Evolutionary conservation across 257 asterid species (phyloP), one percentile per base, ranked within the genome.

Genomic region (Solanum arcanum): DNA sequence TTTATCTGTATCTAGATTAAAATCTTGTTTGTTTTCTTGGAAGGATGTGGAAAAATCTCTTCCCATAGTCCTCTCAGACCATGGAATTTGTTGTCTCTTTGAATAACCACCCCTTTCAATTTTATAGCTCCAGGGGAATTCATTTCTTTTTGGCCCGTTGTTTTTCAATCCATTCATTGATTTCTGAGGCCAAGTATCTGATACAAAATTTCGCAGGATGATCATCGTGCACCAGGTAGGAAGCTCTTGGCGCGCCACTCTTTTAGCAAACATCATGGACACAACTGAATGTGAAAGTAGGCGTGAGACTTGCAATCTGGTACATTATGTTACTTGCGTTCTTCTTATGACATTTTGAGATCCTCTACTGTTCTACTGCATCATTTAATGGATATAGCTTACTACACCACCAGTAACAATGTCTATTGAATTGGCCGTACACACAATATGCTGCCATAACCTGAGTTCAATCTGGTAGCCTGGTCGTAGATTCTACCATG

Each of bases 231-330:
- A 88, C 93, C 94, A 83, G 89, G 93, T 77, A 91, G 87, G 81
- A 96, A 95, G 91, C 98, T 93, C 90, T 88, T 97, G 96, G 91
- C 97, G 12, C 92, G 90, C 29, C 92, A 93, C 90, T 95, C 99
- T 86, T 93, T 94, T 88, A 94, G 92, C 95, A 94, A 92, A 90
- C 92, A 90, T 89, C 93, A 92, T 74, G 96, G 97, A 77, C 94
- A 90, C 88, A 94, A 89, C 91, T 94, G 93, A 93, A 80, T 21
- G 49, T 66, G 89, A 86, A 42, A 35, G 73, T 31, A 35, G 27
- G 62, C 86, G 60, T 42, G 39, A 77, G 86, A 82, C 74, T 83
- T 76, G 64, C 66, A 12, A 64, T 69, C 87, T 87, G 94, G 95
- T 94, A 92, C 62, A 74, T 87, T 86, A 77, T 89, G 66, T 80